Evolutionary conservation across 2,329 filamentous ascomycete species (phyloP).

Genomic region (Cladosporium sp.): DNA sequence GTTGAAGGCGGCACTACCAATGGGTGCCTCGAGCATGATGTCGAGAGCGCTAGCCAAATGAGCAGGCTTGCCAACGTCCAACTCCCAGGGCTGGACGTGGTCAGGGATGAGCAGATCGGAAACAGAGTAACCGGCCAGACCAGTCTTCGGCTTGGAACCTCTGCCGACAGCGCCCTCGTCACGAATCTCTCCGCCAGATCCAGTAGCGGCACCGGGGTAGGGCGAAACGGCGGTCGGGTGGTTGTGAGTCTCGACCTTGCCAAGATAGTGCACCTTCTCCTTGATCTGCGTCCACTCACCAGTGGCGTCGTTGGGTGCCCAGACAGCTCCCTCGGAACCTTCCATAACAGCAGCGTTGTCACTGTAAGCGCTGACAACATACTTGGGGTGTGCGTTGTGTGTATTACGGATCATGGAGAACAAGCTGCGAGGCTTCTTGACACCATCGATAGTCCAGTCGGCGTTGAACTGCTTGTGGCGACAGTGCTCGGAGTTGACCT

Average conservation of each 20-base stretch:
- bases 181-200: slow-evolving; percentile 90
- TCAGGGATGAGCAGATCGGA: slow-evolving; percentile 90
- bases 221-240: slow-evolving; percentile 95
- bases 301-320: slow-evolving; percentile 82
- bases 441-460: slow-evolving; percentile 88
- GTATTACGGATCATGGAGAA: slow-evolving; percentile 98
- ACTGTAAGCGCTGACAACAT: slow-evolving; percentile 92
- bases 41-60: slow-evolving; percentile 93
- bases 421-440: slow-evolving; percentile 71
- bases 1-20: slow-evolving; percentile 92
- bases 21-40: slow-evolving; percentile 96
- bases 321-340: slow-evolving; percentile 68
- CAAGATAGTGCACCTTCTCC: slow-evolving; percentile 80
- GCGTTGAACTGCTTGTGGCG: slow-evolving; percentile 93
- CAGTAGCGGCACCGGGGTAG: slow-evolving; percentile 88
- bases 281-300: slow-evolving; percentile 84
- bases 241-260: slow-evolving; percentile 97
- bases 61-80: slow-evolving; percentile 80
- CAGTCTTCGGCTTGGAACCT: slow-evolving; percentile 89
- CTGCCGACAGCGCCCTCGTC: slow-evolving; percentile 92
- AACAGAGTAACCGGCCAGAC: slow-evolving; percentile 88
- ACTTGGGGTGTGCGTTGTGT: slow-evolving; percentile 69
- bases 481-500: slow-evolving; percentile 97
- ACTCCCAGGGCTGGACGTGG: slow-evolving; percentile 79
- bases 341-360: slow-evolving; percentile 94